Evolutionary conservation across 2,329 filamentous ascomycete genomes (phyloP), one percentile per base, ranked within the genome.

Genomic region (Atkinsonella hypoxylon): DNA sequence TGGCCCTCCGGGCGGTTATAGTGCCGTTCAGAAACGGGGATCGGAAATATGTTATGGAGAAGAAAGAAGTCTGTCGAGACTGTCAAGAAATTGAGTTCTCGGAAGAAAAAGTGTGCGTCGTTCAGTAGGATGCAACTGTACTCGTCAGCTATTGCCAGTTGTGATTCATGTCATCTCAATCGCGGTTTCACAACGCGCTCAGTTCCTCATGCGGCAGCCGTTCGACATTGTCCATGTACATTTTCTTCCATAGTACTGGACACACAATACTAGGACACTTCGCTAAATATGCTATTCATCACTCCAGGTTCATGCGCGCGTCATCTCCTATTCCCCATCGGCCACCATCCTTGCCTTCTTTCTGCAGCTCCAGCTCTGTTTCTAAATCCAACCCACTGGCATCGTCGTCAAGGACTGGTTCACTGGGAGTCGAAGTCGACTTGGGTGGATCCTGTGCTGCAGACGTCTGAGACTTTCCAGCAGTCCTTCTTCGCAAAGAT

Each of bases 271-370:
- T 30, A 40, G 34, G 26, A 36, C 17, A 43, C 34, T 36, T 43
- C 30, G 22, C 44, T 38, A 34, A n/a, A 22, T 2, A 40, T 47
- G 12, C n/a, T n/a, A 34, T 9, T 15, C 42, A 11, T 59, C 64
- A 91, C 65, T 91, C 88, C 57, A 95, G 70, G 32, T 82, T 85
- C 85, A 95, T 93, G 60, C 84, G 76, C 22, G 85, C 81, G 61
- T 95, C 89, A 63, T 95, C 89, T 1, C 87, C 86, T 47, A 94
- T 77, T 0, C 87, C 87, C 82, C 89, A 89, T 59, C 80, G 78
- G 3, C 67, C 77, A 57, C 70, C 82, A 57, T 77, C 80, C 60
- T 68, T 71, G 56, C 73, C 67, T 55, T 74, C 62, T 56, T 74
- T 72, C 65, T 81, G 71, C 59, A 79, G 67, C 64, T 77, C 70